A percentile compares a stretch with the other conserved stretches of the same genome.
Conservation (phyloP, 192 early-diverging fungal species). For the Coemansia sp. region DNA sequence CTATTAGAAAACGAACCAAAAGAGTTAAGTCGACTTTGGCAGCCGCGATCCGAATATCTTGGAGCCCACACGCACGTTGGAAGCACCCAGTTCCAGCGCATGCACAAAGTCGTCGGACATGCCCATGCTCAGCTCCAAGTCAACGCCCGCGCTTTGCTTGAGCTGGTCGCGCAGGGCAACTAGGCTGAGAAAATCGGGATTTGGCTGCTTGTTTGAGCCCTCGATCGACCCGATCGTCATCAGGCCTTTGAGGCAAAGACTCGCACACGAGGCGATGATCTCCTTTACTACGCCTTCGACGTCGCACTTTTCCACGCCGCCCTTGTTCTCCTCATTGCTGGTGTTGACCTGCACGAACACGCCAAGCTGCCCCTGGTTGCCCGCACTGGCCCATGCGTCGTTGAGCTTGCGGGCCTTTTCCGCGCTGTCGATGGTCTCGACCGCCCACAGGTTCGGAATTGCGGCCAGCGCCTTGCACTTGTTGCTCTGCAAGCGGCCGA, state of each 20-base stretch:
- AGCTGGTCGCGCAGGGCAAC: constrained; percentile 37
- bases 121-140: constrained; percentile 89
- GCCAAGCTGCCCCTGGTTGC: constrained; percentile 58
- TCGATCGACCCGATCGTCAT: constrained; percentile 95
- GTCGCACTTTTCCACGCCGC: constrained; percentile 65
- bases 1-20: not conserved
- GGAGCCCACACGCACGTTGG: constrained; percentile 91
- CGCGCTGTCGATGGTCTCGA: constrained; percentile 86
- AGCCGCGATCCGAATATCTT: constrained; percentile 81
- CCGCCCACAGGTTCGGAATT: constrained; percentile 85
- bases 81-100: constrained; percentile 82
- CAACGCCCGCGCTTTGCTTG: constrained; percentile 16
- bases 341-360: constrained; percentile 97
- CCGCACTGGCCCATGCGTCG: constrained; percentile 64
- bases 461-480: constrained; percentile 88
- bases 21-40: not conserved
- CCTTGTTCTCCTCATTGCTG: constrained; percentile 83
- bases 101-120: constrained; percentile 94
- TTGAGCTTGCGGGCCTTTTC: constrained; percentile 83
- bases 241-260: constrained; percentile 74
- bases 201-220: constrained; percentile 41
- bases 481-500: constrained; percentile 94
- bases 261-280: constrained; percentile 64
- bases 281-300: constrained; percentile 60
- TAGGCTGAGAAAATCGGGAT: constrained; percentile 56